These are phyloP conservation scores for Ogataea dorogensis DNA, from an alignment of 805 yeast genomes.

Conservation along the genomic window DNA sequence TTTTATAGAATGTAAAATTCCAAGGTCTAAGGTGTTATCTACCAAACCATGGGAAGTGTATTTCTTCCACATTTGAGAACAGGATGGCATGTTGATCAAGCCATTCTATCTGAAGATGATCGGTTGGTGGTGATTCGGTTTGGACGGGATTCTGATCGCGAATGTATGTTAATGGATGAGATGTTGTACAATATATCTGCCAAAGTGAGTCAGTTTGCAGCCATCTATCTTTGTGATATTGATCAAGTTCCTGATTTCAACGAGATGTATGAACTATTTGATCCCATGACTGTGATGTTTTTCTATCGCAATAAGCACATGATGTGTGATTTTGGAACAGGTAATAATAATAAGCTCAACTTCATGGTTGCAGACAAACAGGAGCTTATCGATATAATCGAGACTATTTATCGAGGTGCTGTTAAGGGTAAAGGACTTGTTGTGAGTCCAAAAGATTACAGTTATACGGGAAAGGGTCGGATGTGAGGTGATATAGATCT, in stretches of 20 bases:
- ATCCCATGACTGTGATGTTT: conserved; percentile 91
- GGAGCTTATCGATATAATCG: conserved; percentile 87
- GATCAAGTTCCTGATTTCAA: conserved; percentile 89
- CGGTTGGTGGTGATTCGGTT: conserved; percentile 84
- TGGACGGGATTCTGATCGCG: conserved; percentile 73
- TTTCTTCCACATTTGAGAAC: conserved; percentile 77
- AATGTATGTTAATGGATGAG: conserved; percentile 91
- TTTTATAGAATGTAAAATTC: neutral
- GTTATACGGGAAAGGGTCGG: conserved; percentile 31
- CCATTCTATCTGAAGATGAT: conserved; percentile 87
- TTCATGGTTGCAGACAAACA: conserved; percentile 77
- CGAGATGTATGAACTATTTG: conserved; percentile 84
- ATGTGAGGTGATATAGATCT: no score
- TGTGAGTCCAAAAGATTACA: conserved; percentile 73
- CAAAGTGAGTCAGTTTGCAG: conserved; percentile 84
- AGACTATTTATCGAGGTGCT: conserved; percentile 88
- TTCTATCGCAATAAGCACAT: conserved; percentile 90
- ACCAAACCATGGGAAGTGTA: conserved; percentile 66
- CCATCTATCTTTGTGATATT: conserved; percentile 82
- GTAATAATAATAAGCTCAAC: conserved; percentile 91
- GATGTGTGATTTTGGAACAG: conserved; percentile 99
- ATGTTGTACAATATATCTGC: conserved; percentile 75
- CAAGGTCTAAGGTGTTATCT: conserved; percentile 2
- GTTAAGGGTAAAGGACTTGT: conserved; percentile 90
- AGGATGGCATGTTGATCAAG: conserved; percentile 98